Evolutionary conservation across 2,329 filamentous ascomycete genomes (phyloP), one percentile per base, ranked within the genome.

Genomic region (Arthrobotrys sinensis): DNA sequence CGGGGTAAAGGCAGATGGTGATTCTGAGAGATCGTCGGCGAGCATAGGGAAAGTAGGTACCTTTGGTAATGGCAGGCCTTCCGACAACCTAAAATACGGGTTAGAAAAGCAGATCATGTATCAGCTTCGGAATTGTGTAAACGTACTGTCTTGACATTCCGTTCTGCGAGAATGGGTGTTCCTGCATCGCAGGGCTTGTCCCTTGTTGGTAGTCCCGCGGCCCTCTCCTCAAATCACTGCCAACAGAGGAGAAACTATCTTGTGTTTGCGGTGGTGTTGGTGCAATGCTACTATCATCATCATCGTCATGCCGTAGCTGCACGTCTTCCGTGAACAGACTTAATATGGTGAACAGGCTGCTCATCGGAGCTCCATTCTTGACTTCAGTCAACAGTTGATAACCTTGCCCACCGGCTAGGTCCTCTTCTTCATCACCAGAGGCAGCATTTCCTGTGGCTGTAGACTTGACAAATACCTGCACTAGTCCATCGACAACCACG

Each of bases 381-480:
- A 99, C 95, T 84, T 99, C 96, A 0, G 96, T 99, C 67, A 99
- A 87, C 45, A 99, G 88, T 83, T 98, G 96, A 82, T 99, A 99
- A 36, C 92, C 93, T 83, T 97, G 94, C 6, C 88, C 89, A 40
- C 89, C 89, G 4, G 88, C 85, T 36, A 87, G 85, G 46, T 86
- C 85, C 48, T 88, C 86, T 32, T 91, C 91, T 83, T 83, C 86
- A 82, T 81, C 85, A 73, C 80, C 83, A 72, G 86, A 85, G 28
- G 85, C 84, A 10, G 84, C 85, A 53, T 84, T 85, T 67, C 86
- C 86, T 66, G 88, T 86, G 46, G 88, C 87, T 50, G 91, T 90
- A 1, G 95, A 97, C 84, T 97, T 98, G 84, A 99, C 96, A 83
- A 98, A 99, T 68, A 99, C 98, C 84, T 99, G 94, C 0, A 99